phyloP scores from a whole-genome alignment of 2,329 filamentous ascomycete genomes.

The Alternaria rosae region DNA sequence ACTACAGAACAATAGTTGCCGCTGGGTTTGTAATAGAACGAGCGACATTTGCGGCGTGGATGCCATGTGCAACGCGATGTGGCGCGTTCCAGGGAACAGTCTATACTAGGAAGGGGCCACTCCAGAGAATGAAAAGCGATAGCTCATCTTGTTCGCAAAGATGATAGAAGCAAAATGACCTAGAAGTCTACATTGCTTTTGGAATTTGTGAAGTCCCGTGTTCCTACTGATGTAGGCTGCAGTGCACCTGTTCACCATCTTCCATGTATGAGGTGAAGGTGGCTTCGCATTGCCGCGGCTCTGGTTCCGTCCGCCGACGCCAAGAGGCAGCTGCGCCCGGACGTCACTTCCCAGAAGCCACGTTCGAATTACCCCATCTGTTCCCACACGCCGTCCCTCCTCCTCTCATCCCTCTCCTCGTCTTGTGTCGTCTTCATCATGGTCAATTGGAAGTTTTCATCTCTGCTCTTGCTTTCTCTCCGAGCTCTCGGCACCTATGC shows the following conservation, averaged over 20 bases:
- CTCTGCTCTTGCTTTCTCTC: constrained; percentile 75
- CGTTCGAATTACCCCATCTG: constrained; percentile 36
- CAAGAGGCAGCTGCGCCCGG: constrained; percentile 29
- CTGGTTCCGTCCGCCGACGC: constrained; percentile 13
- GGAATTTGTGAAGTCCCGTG: not conserved
- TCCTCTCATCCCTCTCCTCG: constrained; percentile 18
- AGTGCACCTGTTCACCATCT: not conserved
- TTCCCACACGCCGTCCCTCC: constrained; percentile 14
- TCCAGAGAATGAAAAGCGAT: not conserved
- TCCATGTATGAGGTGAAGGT: not conserved
- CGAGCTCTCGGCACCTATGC: constrained; percentile 71
- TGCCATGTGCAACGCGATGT: not conserved
- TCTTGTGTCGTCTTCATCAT: constrained; percentile 57
- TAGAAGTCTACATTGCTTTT: not conserved
- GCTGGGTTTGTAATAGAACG: constrained; percentile 10
- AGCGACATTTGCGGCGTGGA: constrained; percentile 14
- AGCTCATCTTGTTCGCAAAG: not conserved
- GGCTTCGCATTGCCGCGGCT: constrained; percentile 22
- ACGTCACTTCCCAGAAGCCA: constrained; percentile 39
- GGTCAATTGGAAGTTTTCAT: constrained; percentile 76
- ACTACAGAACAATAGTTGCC: constrained; percentile 12
- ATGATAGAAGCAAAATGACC: too few species aligned
- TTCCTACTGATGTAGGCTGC: not conserved
- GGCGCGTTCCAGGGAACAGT: constrained; percentile 1
- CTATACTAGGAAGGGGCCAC: not conserved